Base-by-base conservation (phyloP, 2,329 filamentous ascomycete genomes). In the Pseudogymnoascus sp. region DNA sequence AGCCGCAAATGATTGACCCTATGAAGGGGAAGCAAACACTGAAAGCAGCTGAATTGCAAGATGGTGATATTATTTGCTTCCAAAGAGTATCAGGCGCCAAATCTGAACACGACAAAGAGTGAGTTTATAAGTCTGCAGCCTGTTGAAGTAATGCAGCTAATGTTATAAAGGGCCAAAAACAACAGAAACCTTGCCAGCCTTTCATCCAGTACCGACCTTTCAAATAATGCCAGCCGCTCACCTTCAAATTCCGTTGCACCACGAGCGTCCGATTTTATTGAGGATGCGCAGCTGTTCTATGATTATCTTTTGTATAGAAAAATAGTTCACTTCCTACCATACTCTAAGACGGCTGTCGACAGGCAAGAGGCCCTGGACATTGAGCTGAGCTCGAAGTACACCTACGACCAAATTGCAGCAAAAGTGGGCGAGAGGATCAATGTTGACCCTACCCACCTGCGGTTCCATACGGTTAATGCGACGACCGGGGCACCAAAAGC, bases 41-140 rank as follows among this genome's bases (percentile, higher is more conserved):
- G 64, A 89, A 92, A 67, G 87, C 90, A 64, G 94, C 94, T 1
- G 95, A 99, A 73, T 88, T 99, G 25, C 93, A 97, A 72, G 93
- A 99, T 69, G 94, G 94, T 58, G 94, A 99, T 71, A 96, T 99
- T 67, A 86, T 99, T 62, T 96, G 92, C 72, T 97, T 97, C 76
- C 94, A 99, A 73, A 84, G 84, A 64, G 78, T 82, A 27, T 76
- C 72, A 1, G 82, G 84, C 55, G 75, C 75, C 37, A 82, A 81
- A 70, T 29, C 21, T 42, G 21, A 52, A 15, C n/a, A 63, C 60
- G 67, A 70, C 37, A 60, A 52, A 59, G 63, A 66, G 68, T 69
- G 61, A 64, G 65, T 67, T 52, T 61, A 39, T 15, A 15, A 15
- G 15, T 27, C 58, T 8, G 33, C 12, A 71, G 69, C 29, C 62